These are phyloP conservation scores for Sugiyamaella qingdaonensis DNA, from an alignment of 805 yeast genomes.

Conservation along the genomic window DNA sequence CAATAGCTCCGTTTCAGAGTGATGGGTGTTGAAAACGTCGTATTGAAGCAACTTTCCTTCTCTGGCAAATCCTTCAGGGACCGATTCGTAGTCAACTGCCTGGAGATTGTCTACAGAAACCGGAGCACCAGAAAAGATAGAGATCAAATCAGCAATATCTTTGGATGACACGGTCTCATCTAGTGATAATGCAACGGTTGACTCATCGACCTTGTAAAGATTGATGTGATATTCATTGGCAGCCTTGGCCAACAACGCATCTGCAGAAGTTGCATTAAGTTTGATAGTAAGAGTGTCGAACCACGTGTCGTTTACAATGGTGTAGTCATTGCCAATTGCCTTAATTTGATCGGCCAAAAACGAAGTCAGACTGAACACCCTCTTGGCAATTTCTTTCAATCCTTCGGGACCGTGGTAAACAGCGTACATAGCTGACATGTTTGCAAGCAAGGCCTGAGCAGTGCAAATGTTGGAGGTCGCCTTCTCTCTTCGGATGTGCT, in stretches of 20 bases:
- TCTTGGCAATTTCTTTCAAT: conserved; percentile 66
- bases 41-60: conserved; percentile 45
- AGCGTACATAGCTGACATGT: conserved; percentile 92
- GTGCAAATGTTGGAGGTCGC: conserved; percentile 98
- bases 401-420: conserved; percentile 96
- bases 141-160: conserved; percentile 56
- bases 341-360: conserved; percentile 60
- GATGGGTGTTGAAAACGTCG: conserved; percentile 80
- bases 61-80: conserved; percentile 36
- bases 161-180: conserved; percentile 76
- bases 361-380: conserved; percentile 71
- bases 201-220: conserved; percentile 60
- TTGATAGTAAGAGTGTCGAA: conserved; percentile 83
- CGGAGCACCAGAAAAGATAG: conserved; percentile 48
- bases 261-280: conserved; percentile 46
- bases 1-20: conserved; percentile 91
- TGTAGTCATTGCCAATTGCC: conserved; percentile 36
- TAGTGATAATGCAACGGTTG: conserved; percentile 69
- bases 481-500: conserved; percentile 94
- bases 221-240: conserved; percentile 64
- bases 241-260: conserved; percentile 54
- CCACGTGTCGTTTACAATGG: conserved; percentile 57
- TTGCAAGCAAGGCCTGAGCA: conserved; percentile 94
- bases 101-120: conserved; percentile 20
- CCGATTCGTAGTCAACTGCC: conserved; percentile 37